Evolutionary conservation across 441 rosid genomes (phyloP).

Genomic region (Arabidopsis hybrid): DNA sequence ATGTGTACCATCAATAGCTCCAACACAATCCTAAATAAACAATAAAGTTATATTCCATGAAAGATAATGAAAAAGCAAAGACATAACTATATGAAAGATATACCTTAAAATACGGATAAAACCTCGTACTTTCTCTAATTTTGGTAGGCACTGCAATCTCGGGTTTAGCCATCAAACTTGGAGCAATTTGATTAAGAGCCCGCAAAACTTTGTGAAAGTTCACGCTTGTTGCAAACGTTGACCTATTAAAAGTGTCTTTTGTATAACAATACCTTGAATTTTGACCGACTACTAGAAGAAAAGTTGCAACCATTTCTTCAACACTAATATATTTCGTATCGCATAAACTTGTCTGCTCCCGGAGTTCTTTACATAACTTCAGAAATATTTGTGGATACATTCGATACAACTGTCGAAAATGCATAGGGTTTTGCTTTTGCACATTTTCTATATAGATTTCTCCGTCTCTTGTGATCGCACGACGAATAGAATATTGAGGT

Average conservation of each 20-base stretch:
- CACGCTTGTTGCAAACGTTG: no score
- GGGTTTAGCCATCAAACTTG: neutral
- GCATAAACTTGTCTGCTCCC: neutral
- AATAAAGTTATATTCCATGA: no score
- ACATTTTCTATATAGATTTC: no score
- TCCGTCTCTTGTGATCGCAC: neutral
- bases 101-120: slow-evolving; percentile 1
- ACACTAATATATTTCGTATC: slow-evolving; percentile 14
- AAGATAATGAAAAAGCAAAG: no score
- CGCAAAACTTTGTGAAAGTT: slow-evolving; percentile 7
- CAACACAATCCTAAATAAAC: no score
- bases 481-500: neutral
- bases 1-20: no score
- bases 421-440: neutral
- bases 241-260: no score
- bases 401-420: neutral
- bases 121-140: neutral
- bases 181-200: neutral
- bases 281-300: slow-evolving; percentile 1
- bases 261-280: slow-evolving; percentile 14
- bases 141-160: neutral
- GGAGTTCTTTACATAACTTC: neutral
- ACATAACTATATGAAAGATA: neutral
- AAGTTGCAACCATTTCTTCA: slow-evolving; percentile 6
- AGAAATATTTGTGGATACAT: neutral